Conservation (phyloP, 2,329 filamentous ascomycete species). For the Sporothrix brunneoviolacea region DNA sequence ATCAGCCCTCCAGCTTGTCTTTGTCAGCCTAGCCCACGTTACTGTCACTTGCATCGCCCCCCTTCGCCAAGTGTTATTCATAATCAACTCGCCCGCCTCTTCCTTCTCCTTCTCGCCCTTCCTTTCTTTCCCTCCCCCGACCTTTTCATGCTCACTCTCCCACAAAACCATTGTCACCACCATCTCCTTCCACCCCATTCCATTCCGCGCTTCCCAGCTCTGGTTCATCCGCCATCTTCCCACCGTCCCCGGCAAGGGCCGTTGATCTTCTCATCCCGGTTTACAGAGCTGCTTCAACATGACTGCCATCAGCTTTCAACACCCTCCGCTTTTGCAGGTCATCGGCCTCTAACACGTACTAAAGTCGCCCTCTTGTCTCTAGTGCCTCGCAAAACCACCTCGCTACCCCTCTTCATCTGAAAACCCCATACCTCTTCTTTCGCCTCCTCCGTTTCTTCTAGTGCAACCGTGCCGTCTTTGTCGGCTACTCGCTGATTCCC, state of each 20-base stretch:
- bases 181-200: background rate
- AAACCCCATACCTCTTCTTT: background rate
- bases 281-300: slow-evolving; percentile 7
- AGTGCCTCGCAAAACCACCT: too few relatives aligned
- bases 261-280: background rate
- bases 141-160: background rate
- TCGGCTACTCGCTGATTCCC: background rate
- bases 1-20: slow-evolving; percentile 4
- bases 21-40: slow-evolving; percentile 1
- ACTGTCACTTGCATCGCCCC: background rate
- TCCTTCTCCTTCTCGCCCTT: background rate
- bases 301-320: slow-evolving; percentile 12
- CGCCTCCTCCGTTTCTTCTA: background rate
- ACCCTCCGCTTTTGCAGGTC: slow-evolving; percentile 10
- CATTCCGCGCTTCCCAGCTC: background rate
- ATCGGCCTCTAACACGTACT: slow-evolving; percentile 15
- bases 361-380: background rate
- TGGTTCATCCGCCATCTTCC: background rate
- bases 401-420: background rate
- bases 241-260: background rate
- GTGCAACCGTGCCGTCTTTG: background rate
- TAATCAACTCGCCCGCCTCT: slow-evolving; percentile 3
- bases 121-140: background rate
- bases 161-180: background rate
- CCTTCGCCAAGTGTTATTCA: slow-evolving; percentile 1